Evolutionary conservation across 495 filamentous ascomycete genomes (phyloP), one percentile per base, ranked within the genome.

Genomic region (Neurospora tetraspora): DNA sequence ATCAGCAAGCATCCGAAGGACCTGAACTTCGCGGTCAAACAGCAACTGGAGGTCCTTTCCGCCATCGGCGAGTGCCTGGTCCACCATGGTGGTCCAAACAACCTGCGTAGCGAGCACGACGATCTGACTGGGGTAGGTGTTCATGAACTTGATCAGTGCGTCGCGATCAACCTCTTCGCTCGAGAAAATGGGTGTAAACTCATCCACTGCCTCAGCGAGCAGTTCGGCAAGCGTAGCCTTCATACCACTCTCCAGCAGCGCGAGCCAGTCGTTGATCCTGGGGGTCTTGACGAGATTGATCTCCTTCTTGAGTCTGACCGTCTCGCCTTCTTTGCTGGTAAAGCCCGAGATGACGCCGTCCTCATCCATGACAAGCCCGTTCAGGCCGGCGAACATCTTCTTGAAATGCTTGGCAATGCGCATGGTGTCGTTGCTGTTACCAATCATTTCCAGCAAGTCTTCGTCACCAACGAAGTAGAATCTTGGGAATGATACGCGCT

Each of bases 381-480:
- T 93, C 34, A 99, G 84, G 69, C 96, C 96, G 71, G 96, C 96
- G 84, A 99, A 99, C 96, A 99, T 99, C 86, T 99, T 99, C 82
- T 96, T 93, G 85, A 99, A 93, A 81, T 99, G 96, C 81, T 98
- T 98, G 65, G 95, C 92, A 72, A 99, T 94, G 36, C 96, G 93
- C 76, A 93, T 85, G 12, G 94, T 96, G 77, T 99, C 96, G 77
- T 97, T 98, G 82, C 94, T 97, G 81, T 99, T 99, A 79, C 96
- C 96, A 70, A 99, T 99, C 81, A 99, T 99, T 81, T 99, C 96
- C n/a, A 99, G 86, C 72, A 99, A 84, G 81, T 99, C 96, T 81
- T 99, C 96, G 77, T 99, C 96, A 80, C 96, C 96, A 71, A 99
- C 96, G 78, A 99, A 99, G 81, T 99, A 99, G 85, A 99, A 99